Evolutionary conservation across 2,329 filamentous ascomycete species (phyloP), one percentile per base, ranked within the genome.

Genomic region (Akanthomyces dipterigenus): DNA sequence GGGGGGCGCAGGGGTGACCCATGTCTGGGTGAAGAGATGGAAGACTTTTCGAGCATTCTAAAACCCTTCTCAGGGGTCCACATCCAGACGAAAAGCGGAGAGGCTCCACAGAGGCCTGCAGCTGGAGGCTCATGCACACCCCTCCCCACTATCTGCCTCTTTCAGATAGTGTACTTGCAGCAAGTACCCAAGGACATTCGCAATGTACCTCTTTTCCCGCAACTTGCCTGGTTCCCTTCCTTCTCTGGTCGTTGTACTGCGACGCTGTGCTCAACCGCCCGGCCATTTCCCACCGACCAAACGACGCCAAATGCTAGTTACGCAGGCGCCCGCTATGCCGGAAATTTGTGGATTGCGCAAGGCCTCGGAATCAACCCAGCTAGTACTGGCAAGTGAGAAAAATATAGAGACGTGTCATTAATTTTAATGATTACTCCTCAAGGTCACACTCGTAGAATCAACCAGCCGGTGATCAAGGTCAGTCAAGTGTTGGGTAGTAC

Each of bases 21-120:
- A 26, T 42, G 45, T 43, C 12, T 51, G 11, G 26, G 20, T 53
- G 31, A 18, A 20, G 56, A 20, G 43, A 59, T 59, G n/a, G 57
- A 60, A 60, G 57, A 45, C 48, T 53, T 53, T 60, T 60, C n/a
- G 57, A 60, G 53, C 26, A 53, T 60, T 60, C 57, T 26, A 53
- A 51, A 53, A 53, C 57, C 46, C 36, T 36, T 53, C 46, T 7
- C 38, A 60, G 34, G 48, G 18, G 18, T 18, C 54, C 26, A 16
- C 11, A 24, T 46, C 28, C 31, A 36, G n/a, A 22, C 22, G 11
- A 50, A 50, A 53, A 51, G 57, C 48, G 57, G 48, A 18, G 6
- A 28, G 28, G 8, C 7, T 36, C 57, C 48, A 60, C 40, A 22
- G 6, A 18, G 22, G 24, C 12, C 31, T 49, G 46, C 31, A 38